These are phyloP conservation scores for Cyclocybe cylindracea DNA, from an alignment of 768 basidiomycete species.

Conservation along the genomic window DNA sequence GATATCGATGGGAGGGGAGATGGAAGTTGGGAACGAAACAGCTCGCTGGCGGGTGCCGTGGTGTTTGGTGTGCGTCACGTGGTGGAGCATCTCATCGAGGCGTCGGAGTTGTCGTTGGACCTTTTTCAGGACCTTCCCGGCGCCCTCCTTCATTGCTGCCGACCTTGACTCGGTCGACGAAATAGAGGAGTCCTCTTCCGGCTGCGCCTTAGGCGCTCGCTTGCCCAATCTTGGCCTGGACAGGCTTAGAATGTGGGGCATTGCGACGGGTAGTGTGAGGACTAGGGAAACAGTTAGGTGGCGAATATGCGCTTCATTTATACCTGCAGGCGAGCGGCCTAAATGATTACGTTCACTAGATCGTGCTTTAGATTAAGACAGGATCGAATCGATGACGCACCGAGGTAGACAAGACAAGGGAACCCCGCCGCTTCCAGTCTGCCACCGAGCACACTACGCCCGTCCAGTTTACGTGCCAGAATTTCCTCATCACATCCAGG, in stretches of 20 bases:
- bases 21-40: constrained; percentile 30
- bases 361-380: no score
- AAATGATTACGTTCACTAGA: not conserved
- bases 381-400: no score
- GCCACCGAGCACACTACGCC: no score
- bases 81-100: constrained; percentile 33
- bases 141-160: constrained; percentile 21
- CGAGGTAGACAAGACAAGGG: no score
- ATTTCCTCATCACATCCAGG: no score
- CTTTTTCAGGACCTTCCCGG: constrained; percentile 30
- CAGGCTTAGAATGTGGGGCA: constrained; percentile 12
- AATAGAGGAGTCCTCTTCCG: constrained; percentile 5
- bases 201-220: constrained; percentile 8
- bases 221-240: not conserved
- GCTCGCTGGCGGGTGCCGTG: constrained; percentile 20
- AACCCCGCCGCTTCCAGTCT: no score
- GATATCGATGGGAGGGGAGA: constrained; percentile 38
- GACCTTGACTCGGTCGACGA: constrained; percentile 13
- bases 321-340: not conserved
- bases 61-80: constrained; percentile 34
- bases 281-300: not conserved
- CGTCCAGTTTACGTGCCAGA: no score
- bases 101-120: constrained; percentile 32
- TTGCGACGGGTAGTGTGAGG: constrained; percentile 2
- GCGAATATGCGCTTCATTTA: constrained; percentile 8